Evolutionary conservation across 305 asterid genomes (phyloP), one percentile per base, ranked within the genome.

Genomic region (Solanum hybrid): DNA sequence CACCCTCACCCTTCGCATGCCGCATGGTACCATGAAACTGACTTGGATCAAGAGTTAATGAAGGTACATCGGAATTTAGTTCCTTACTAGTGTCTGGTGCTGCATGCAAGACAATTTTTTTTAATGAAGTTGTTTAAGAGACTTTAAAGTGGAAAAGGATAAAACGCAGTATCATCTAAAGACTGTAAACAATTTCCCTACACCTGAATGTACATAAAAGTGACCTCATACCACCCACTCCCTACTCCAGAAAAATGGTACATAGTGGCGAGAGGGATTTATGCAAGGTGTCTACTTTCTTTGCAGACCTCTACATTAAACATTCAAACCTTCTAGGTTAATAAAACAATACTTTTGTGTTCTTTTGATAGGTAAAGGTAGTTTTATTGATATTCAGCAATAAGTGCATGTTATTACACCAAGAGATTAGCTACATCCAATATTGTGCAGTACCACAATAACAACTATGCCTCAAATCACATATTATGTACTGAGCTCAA

Each of bases 21-120:
- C 92, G 92, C 99, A 98, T 92, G 90, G 96, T 91, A 86, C 99
- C 99, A 90, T 90, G 93, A 92, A 98, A 93, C 90, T 92, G 94
- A 88, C 90, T 89, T 73, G 94, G 90, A 81, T 94, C 94, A 38
- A 96, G 96, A 92, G 89, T 89, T 86, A 95, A 40, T 66, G 98
- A 93, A 86, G 95, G 91, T 85, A 92, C 92, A 90, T 89, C 89
- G 81, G 93, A 71, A 90, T 94, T 89, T 91, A 97, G 92, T 91
- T 94, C 97, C 90, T 94, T 91, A 78, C 88, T 91, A 80, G 92
- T 88, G 80, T 93, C 96, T 91, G 92, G 88, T 69, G 90, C 95
- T 94, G 97, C 91, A 93, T 84, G 86, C 82, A 89, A 89, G 85
- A 92, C 88, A 80, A 75, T 76, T 79, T 89, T 78, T 91, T 71